Evolutionary conservation across 768 basidiomycete genomes (phyloP).

Genomic region (Chalciporus piperatus): DNA sequence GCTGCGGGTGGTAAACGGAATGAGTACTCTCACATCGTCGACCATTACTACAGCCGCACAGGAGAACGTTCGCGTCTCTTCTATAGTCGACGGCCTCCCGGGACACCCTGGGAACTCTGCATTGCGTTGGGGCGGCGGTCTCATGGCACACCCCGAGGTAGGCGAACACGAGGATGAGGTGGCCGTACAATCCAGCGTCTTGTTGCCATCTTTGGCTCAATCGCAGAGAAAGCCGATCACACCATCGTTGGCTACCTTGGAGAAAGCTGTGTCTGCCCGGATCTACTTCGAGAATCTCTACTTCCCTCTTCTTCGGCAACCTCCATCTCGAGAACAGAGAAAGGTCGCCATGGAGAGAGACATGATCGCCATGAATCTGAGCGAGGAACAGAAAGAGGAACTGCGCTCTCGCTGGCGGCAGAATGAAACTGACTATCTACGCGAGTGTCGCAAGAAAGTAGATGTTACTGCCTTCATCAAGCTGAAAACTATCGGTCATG

Average conservation of each 20-base stretch:
- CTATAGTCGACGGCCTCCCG: slow-evolving; percentile 46
- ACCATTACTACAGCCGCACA: slow-evolving; percentile 72
- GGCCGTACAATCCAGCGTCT: slow-evolving; percentile 17
- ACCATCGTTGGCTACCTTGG: slow-evolving; percentile 87
- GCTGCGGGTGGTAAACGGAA: slow-evolving; percentile 78
- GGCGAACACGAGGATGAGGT: slow-evolving; percentile 54
- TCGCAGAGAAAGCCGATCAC: slow-evolving; percentile 58
- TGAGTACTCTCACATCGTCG: slow-evolving; percentile 67
- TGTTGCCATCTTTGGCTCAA: slow-evolving; percentile 33
- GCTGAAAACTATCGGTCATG: slow-evolving; percentile 93
- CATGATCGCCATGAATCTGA: slow-evolving; percentile 71
- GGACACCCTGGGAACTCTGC: slow-evolving; percentile 58
- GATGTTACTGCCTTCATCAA: slow-evolving; percentile 82
- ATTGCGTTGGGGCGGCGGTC: slow-evolving; percentile 56
- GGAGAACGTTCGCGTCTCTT: slow-evolving; percentile 56
- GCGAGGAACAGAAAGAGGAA: slow-evolving; percentile 65
- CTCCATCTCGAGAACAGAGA: slow-evolving; percentile 83
- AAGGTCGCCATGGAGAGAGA: slow-evolving; percentile 85
- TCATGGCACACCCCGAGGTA: slow-evolving; percentile 64
- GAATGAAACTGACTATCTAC: slow-evolving; percentile 89
- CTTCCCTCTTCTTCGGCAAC: slow-evolving; percentile 81
- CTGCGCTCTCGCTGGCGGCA: slow-evolving; percentile 74
- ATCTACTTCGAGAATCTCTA: slow-evolving; percentile 94
- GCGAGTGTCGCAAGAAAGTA: slow-evolving; percentile 79
- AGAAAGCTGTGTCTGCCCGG: slow-evolving; percentile 88